Percentiles rank a stretch among this genome's conserved stretches.
These are phyloP conservation scores for Penicillium carneum DNA, from an alignment of 2,329 filamentous ascomycete species.

Conservation along the genomic window DNA sequence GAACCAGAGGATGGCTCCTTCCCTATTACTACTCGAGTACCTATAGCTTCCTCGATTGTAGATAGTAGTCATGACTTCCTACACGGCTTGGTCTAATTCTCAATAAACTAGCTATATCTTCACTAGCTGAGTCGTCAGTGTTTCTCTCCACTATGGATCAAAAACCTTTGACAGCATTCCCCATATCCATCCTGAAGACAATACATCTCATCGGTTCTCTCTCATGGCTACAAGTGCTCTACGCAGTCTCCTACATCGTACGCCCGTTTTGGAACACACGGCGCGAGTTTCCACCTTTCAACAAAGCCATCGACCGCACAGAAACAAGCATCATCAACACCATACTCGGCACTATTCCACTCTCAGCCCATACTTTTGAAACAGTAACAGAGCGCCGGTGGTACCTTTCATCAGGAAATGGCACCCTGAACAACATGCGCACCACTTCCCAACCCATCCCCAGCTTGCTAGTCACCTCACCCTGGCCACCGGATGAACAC, in stretches of 20 bases:
- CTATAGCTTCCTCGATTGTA: background rate
- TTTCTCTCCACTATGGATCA: constrained; percentile 2
- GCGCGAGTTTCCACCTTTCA: constrained; percentile 26
- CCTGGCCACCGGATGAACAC: background rate
- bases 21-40: background rate
- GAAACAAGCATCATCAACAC: constrained; percentile 37
- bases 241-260: constrained; percentile 29
- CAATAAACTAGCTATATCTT: background rate
- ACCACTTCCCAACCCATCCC: background rate
- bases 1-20: background rate
- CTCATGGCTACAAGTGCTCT: constrained; percentile 38
- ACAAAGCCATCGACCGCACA: constrained; percentile 27
- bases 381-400: constrained; percentile 19
- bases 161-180: constrained; percentile 15
- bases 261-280: constrained; percentile 23
- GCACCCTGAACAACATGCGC: background rate
- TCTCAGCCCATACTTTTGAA: constrained; percentile 26
- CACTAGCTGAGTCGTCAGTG: background rate
- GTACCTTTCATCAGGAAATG: constrained; percentile 4
- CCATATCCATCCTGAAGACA: constrained; percentile 26
- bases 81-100: background rate
- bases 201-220: constrained; percentile 34
- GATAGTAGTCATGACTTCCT: background rate
- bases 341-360: constrained; percentile 31
- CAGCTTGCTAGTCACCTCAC: background rate